These are phyloP conservation scores for Mucor piriformis DNA, from an alignment of 371 early-diverging fungal species.

Conservation along the genomic window DNA sequence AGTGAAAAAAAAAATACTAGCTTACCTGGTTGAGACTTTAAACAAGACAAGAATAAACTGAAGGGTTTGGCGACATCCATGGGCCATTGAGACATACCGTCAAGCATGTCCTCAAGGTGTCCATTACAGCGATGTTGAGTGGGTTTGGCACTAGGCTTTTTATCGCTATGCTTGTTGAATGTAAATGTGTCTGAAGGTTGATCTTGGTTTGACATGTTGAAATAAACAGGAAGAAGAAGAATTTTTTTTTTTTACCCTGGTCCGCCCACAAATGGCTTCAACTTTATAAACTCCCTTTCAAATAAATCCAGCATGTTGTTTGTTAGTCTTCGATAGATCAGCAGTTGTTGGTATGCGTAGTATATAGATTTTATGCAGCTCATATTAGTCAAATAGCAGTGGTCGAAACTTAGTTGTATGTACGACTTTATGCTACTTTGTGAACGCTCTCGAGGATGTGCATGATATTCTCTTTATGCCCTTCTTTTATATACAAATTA, in stretches of 20 bases:
- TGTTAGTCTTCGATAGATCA: too few relatives aligned
- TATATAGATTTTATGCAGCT: too few relatives aligned
- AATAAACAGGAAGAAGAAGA: neutral
- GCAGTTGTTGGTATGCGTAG: too few relatives aligned
- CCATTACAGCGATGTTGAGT: conserved; percentile 46
- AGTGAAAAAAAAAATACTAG: neutral
- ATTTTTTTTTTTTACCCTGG: neutral
- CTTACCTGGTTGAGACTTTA: conserved; percentile 40
- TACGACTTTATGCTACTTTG: too few relatives aligned
- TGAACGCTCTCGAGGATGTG: too few relatives aligned
- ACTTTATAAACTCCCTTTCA: too few relatives aligned
- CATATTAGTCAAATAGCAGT: too few relatives aligned
- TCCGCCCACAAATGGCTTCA: neutral
- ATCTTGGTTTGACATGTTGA: conserved; percentile 2
- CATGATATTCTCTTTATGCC: too few relatives aligned
- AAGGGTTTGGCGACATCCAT: conserved; percentile 54
- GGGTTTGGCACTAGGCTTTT: conserved; percentile 21
- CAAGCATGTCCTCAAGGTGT: conserved; percentile 50
- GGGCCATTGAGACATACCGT: conserved; percentile 47
- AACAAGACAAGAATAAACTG: conserved; percentile 33
- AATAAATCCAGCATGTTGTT: too few relatives aligned
- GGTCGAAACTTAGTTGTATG: too few relatives aligned
- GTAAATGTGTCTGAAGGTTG: conserved; percentile 5
- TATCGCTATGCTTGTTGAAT: conserved; percentile 39
- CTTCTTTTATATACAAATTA: too few relatives aligned